Percentiles rank a stretch among this genome's conserved stretches.
Conservation (phyloP, 2,329 filamentous ascomycete species). For the Alternaria ethzedia region DNA sequence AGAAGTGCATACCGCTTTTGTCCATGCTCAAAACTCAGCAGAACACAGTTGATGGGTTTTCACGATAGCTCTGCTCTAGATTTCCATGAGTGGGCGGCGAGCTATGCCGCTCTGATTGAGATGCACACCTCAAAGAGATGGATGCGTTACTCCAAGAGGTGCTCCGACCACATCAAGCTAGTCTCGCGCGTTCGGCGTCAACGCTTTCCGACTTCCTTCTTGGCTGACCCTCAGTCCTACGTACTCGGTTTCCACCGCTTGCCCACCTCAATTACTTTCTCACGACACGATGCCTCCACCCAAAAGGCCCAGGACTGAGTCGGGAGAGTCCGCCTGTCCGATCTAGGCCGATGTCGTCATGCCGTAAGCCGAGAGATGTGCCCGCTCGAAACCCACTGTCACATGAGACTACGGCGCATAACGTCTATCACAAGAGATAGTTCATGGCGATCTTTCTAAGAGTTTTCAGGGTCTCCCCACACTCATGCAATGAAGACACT, state of each 20-base stretch:
- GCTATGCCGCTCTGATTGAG: not conserved
- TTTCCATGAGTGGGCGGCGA: not conserved
- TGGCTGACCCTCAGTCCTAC: not conserved
- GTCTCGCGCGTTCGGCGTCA: not conserved
- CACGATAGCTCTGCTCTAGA: not conserved
- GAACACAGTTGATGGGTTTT: not conserved
- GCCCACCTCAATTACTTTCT: not conserved
- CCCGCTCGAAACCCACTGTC: not conserved
- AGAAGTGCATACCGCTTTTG: not conserved
- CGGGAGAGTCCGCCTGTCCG: not conserved
- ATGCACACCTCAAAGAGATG: not conserved
- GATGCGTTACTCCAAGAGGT: not conserved
- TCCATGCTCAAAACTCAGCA: not conserved
- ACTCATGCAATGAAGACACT: not conserved
- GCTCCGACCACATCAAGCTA: not conserved
- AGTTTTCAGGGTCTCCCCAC: not conserved
- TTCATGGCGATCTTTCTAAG: not conserved
- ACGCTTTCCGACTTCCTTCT: not conserved
- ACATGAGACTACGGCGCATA: not conserved
- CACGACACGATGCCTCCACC: not conserved
- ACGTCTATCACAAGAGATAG: not conserved
- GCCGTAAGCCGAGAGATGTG: not conserved
- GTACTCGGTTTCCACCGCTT: not conserved
- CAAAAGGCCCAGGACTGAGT: not conserved
- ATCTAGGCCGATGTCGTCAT: not conserved